Evolutionary conservation across 805 yeast genomes (phyloP), one percentile per base, ranked within the genome.

Genomic region (Candida hispaniensis): DNA sequence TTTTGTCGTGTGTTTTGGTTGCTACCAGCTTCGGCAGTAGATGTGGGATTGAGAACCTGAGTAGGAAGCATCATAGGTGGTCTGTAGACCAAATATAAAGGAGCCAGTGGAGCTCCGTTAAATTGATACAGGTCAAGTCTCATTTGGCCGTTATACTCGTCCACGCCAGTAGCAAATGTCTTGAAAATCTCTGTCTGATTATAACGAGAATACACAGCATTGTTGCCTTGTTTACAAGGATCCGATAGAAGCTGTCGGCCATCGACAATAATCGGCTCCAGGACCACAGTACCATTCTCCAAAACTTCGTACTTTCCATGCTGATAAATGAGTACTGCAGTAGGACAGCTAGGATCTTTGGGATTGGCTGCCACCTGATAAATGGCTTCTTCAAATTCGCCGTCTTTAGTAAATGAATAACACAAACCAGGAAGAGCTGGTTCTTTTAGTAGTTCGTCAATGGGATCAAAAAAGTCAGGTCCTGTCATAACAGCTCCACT

Each of bases 61-160:
- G 97, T 91, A 14, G 98, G 98, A 41, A 91, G 71, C 98, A 91
- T 91, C 71, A 79, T 67, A 7, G 98, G 93, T 5, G 98, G 98
- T 48, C 71, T 70, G 63, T 86, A 91, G 2, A 93, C 94, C 55
- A 91, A 67, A 58, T 83, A 91, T 49, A 91, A 57, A 1, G 98
- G 97, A 46, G 83, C 88, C 29, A 33, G 19, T 27, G 73, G 73
- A n/a, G 79, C 55, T 12, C 95, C 95, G 26, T 60, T 63, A 47
- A 69, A 77, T 60, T 77, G 75, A 58, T 69, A 77, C 41, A 91
- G 61, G 43, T 75, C 75, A 39, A 91, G 68, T 46, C 71, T 69
- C 59, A 74, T 75, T 50, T 83, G 70, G 14, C 98, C 98, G 51
- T 81, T 79, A 61, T 88, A 91, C 8, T 68, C 60, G 55, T 83